These are phyloP conservation scores for Penicillium paxilli DNA, from an alignment of 495 filamentous ascomycete genomes.

Conservation along the genomic window DNA sequence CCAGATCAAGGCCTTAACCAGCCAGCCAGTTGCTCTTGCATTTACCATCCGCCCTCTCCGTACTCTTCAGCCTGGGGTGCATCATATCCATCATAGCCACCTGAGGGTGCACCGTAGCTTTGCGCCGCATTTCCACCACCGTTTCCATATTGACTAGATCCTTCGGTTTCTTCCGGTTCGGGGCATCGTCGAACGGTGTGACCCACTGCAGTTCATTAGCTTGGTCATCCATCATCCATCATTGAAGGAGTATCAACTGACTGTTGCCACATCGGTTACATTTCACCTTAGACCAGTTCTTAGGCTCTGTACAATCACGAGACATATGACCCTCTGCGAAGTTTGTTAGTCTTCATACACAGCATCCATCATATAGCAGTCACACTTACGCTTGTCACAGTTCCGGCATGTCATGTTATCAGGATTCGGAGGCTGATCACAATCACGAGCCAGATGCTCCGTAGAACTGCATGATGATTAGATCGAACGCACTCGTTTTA, in stretches of 20 bases:
- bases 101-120: no score
- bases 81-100: neutral
- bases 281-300: conserved; percentile 72
- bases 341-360: neutral
- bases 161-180: conserved; percentile 31
- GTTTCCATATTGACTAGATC: neutral
- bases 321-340: conserved; percentile 61
- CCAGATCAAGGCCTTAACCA: conserved; percentile 7
- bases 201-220: conserved; percentile 52
- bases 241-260: conserved; percentile 29
- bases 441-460: conserved; percentile 57
- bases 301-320: conserved; percentile 75
- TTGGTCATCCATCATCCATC: neutral
- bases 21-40: neutral
- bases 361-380: neutral
- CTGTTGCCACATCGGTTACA: conserved; percentile 75
- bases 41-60: neutral
- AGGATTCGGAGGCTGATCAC: conserved; percentile 51
- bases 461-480: conserved; percentile 38
- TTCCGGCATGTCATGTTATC: conserved; percentile 63
- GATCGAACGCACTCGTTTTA: neutral
- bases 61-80: neutral
- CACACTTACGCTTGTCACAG: conserved; percentile 56
- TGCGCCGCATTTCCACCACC: neutral
- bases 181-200: conserved; percentile 66